Evolutionary conservation across 345 rosid genomes (phyloP), one percentile per base, ranked within the genome.

Genomic region (Linum tenue): DNA sequence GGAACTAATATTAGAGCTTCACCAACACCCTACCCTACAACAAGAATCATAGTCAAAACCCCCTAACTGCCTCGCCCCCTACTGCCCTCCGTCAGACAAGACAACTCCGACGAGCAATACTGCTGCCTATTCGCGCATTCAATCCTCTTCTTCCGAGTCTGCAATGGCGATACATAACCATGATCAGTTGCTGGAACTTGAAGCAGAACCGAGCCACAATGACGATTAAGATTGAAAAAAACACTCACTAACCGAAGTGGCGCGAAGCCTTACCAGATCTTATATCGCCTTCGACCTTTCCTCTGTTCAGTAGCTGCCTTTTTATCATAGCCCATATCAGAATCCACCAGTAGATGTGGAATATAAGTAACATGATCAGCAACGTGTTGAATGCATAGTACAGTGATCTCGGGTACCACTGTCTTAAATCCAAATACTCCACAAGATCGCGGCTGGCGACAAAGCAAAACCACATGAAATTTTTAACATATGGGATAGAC

Each of bases 301-400:
- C 97, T 61, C 88, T 85, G 79, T 94, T 95, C 74, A 81, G 77
- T 38, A 91, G 85, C 65, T 88, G 95, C 81, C 83, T 84, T 72
- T 42, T 78, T 61, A 91, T 88, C 99, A 91, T 94, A 40, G 90
- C 75, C 69, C 77, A 88, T 60, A 95, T 95, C 66, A 95, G 92
- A 77, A 75, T 64, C 99, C 97, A 95, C 99, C 99, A 95, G 76
- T 95, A 95, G 59, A 91, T 73, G 76, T 95, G 99, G 87, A 91
- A 95, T 38, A 86, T 88, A 65, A 95, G 83, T 64, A 95, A 77
- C 81, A 63, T 88, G 80, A 95, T 77, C 73, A 95, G 69, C 97
- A 91, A 70, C 37, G 96, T 87, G 78, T 95, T 95, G 84, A 85
- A 87, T 50, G 78, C 73, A 70, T 94, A 94, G 82, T 88, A 94